A percentile compares a stretch with the other conserved stretches of the same genome.
Conservation (phyloP, 2,329 filamentous ascomycete genomes). For the Penicillium glabrum region DNA sequence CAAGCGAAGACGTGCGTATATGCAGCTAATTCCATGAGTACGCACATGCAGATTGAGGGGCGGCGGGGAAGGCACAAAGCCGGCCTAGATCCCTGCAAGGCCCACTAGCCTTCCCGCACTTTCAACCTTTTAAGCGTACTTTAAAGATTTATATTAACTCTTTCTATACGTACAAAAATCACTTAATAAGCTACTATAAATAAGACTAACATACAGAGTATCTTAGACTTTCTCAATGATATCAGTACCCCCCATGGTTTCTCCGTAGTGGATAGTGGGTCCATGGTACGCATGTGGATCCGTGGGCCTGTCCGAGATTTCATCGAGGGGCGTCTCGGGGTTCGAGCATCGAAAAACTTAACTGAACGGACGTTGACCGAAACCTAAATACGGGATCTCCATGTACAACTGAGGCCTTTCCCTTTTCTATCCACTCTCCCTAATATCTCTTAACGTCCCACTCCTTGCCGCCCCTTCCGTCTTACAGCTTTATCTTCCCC, state of each 20-base stretch:
- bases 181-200: background rate
- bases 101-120: background rate
- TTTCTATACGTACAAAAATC: background rate
- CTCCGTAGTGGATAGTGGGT: background rate
- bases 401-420: background rate
- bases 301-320: background rate
- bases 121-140: background rate
- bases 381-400: background rate
- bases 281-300: background rate
- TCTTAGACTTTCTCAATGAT: too few relatives aligned
- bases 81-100: background rate
- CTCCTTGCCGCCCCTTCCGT: background rate
- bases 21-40: background rate
- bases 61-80: background rate
- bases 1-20: background rate
- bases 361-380: background rate
- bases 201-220: too few relatives aligned
- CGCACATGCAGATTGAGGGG: background rate
- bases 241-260: background rate
- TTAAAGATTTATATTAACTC: background rate
- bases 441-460: background rate
- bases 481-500: conserved; percentile 1
- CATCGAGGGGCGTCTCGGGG: background rate
- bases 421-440: background rate
- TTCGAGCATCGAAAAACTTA: background rate